Conservation (phyloP, 495 filamentous ascomycete genomes). For the Aspergillus mulundensis region DNA sequence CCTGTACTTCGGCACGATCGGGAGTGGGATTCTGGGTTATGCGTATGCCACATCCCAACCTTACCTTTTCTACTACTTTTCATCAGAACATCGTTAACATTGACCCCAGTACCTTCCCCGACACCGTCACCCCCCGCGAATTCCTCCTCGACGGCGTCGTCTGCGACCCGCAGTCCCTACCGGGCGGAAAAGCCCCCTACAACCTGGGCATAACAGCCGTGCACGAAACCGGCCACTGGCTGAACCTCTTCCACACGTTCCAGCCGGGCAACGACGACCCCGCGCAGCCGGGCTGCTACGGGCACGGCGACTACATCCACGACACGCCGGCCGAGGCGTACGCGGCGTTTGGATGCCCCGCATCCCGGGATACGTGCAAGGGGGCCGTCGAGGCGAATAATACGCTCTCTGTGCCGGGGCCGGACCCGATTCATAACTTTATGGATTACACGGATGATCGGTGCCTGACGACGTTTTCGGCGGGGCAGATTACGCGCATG, state of each 20-base stretch:
- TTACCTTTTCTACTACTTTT: background rate
- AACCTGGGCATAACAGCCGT: slow-evolving; percentile 12
- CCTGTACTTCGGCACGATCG: slow-evolving; percentile 9
- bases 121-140: background rate
- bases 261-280: background rate
- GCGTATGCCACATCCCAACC: slow-evolving; percentile 2
- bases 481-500: slow-evolving; percentile 9
- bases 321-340: slow-evolving; percentile 10
- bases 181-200: slow-evolving; percentile 9
- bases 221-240: slow-evolving; percentile 14
- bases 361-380: slow-evolving; percentile 3
- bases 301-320: slow-evolving; percentile 10
- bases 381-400: background rate
- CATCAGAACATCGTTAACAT: too few species aligned
- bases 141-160: slow-evolving; percentile 13
- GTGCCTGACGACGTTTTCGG: slow-evolving; percentile 5
- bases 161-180: slow-evolving; percentile 8
- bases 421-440: slow-evolving; percentile 13
- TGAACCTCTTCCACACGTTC: slow-evolving; percentile 15
- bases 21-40: slow-evolving; percentile 7
- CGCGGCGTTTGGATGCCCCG: background rate
- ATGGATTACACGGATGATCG: slow-evolving; percentile 13
- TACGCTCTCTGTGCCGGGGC: background rate
- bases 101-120: slow-evolving; percentile 12
- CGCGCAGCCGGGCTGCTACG: slow-evolving; percentile 3